These are phyloP conservation scores for Chlamydomonas sp. DNA, from an alignment of 139 green algal species.

Conservation along the genomic window DNA sequence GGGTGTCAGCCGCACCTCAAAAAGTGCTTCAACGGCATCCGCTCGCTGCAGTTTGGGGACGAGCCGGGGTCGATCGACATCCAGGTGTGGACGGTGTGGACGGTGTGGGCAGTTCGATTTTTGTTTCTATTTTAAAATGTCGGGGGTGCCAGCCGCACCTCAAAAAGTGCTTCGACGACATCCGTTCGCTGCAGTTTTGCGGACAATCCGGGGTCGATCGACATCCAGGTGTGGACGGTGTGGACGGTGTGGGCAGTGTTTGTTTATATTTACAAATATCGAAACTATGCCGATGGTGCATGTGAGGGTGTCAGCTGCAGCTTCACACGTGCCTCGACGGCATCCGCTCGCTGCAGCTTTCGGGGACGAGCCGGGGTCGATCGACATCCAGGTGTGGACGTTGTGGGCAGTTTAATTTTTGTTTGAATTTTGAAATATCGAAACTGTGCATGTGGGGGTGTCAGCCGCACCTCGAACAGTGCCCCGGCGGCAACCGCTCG, in stretches of 20 bases:
- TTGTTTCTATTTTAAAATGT: no score
- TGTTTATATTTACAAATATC: no score
- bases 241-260: no score
- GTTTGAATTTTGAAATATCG: slow-evolving; percentile 3
- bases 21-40: slow-evolving; percentile 70
- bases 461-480: slow-evolving; percentile 38
- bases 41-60: slow-evolving; percentile 49
- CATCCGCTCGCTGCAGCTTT: no score
- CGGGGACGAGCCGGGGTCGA: no score
- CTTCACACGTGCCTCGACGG: no score
- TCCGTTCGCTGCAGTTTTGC: slow-evolving; percentile 51
- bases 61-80: slow-evolving; percentile 39
- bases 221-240: no score
- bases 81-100: no score
- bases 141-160: slow-evolving; percentile 33
- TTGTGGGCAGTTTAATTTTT: slow-evolving; percentile 2
- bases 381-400: no score
- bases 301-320: no score
- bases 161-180: slow-evolving; percentile 68
- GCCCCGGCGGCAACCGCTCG: slow-evolving; percentile 28
- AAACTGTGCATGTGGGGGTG: slow-evolving; percentile 23
- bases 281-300: no score
- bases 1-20: slow-evolving; percentile 32
- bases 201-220: slow-evolving; percentile 52
- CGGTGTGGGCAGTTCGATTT: no score